phyloP scores from a whole-genome alignment of 129 eudicot species.

The Kitagawia praeruptora region DNA sequence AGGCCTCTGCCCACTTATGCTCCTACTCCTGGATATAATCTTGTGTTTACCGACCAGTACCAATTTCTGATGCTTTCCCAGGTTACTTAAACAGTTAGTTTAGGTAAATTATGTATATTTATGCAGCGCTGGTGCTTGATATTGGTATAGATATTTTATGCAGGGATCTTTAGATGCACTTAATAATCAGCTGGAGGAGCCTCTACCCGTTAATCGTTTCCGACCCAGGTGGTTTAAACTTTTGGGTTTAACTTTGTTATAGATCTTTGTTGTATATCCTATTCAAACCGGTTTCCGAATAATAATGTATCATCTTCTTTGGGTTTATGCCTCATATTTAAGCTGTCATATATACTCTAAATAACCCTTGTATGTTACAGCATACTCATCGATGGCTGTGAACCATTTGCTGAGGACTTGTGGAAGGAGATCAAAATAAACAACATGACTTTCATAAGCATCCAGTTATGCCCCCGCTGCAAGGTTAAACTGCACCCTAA shows the following conservation, averaged over 20 bases:
- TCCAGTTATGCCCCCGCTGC: slow-evolving; percentile 69
- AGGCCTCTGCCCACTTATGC: slow-evolving; percentile 53
- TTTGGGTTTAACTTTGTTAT: background rate
- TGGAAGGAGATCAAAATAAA: slow-evolving; percentile 73
- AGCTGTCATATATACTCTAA: background rate
- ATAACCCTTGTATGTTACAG: background rate
- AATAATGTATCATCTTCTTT: background rate
- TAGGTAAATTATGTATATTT: background rate
- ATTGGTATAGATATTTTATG: background rate
- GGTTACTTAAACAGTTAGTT: slow-evolving; percentile 24
- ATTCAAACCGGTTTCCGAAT: background rate
- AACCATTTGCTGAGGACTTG: slow-evolving; percentile 66
- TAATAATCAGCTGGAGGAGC: slow-evolving; percentile 54
- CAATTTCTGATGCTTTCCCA: slow-evolving; percentile 63
- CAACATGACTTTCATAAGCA: slow-evolving; percentile 43
- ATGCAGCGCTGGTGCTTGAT: background rate
- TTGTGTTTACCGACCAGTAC: slow-evolving; percentile 53
- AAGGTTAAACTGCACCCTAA: slow-evolving; percentile 37
- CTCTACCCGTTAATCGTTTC: slow-evolving; percentile 62
- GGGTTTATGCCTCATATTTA: background rate
- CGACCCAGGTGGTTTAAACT: slow-evolving; percentile 62
- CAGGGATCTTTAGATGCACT: slow-evolving; percentile 78
- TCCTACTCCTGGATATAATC: slow-evolving; percentile 27
- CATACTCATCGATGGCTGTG: slow-evolving; percentile 55
- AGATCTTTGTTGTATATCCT: background rate